Conservation (phyloP, 2,329 filamentous ascomycete genomes). For the Fusarium foetens region DNA sequence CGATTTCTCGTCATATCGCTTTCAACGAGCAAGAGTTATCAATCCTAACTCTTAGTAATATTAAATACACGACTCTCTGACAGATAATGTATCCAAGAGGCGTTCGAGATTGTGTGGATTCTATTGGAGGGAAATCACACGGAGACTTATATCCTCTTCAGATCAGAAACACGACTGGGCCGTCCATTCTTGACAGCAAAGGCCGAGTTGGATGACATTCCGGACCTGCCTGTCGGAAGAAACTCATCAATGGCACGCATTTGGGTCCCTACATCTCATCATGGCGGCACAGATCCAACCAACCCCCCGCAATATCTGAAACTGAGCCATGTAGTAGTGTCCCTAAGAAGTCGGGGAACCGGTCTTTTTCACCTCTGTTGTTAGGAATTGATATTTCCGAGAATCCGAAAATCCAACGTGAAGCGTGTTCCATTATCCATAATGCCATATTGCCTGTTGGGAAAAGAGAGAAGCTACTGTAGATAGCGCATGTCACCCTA, state of each 20-base stretch:
- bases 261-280: conserved; percentile 15
- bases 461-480: not conserved
- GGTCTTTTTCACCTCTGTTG: conserved; percentile 5
- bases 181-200: not conserved
- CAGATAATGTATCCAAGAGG: not conserved
- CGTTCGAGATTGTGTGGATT: not conserved
- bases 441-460: not conserved
- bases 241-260: conserved; percentile 24
- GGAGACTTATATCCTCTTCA: not conserved
- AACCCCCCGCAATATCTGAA: conserved; percentile 33
- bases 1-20: not conserved
- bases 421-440: not conserved
- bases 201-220: conserved; percentile 8
- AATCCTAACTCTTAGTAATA: not conserved
- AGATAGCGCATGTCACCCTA: conserved; percentile 14
- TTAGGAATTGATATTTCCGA: conserved; percentile 3
- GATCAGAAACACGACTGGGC: not conserved
- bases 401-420: conserved; percentile 11
- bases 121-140: not conserved
- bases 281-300: conserved; percentile 15
- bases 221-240: conserved; percentile 1
- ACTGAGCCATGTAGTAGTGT: conserved; percentile 25
- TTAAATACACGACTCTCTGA: not conserved
- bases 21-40: conserved; percentile 3
- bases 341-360: conserved; percentile 3